A percentile compares a stretch with the other conserved stretches of the same genome.
Evolutionary conservation across 2,329 filamentous ascomycete genomes (phyloP).

Genomic region (Sclerotinia subarctica): DNA sequence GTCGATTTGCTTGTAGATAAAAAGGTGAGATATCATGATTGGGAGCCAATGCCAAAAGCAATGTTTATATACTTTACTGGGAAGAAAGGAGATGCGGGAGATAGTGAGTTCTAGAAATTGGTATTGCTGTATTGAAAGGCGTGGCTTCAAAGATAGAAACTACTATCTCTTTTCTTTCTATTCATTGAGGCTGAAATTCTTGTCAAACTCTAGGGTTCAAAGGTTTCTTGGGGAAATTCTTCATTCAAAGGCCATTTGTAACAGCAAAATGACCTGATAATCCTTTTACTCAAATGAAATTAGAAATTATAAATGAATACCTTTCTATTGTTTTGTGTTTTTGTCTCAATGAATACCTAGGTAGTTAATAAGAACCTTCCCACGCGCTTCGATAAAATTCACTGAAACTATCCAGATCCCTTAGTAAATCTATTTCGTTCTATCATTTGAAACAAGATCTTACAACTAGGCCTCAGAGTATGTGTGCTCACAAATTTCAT

Average conservation of each 20-base stretch:
- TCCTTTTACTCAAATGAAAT: too few relatives aligned
- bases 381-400: neutral
- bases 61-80: neutral
- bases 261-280: neutral
- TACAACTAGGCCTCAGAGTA: neutral
- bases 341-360: neutral
- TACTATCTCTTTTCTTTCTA: neutral
- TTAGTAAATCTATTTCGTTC: neutral
- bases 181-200: neutral
- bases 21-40: neutral
- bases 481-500: neutral
- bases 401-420: neutral
- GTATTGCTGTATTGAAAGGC: neutral
- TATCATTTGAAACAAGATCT: neutral
- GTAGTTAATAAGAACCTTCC: neutral
- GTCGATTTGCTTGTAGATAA: neutral
- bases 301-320: neutral
- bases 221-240: neutral
- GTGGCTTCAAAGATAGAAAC: neutral
- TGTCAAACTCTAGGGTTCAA: neutral
- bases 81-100: neutral
- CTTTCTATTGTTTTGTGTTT: neutral
- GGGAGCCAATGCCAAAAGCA: neutral
- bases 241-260: neutral
- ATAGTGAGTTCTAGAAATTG: neutral